Evolutionary conservation across 2,329 filamentous ascomycete species (phyloP).

Genomic region (Pseudopyricularia javanii): DNA sequence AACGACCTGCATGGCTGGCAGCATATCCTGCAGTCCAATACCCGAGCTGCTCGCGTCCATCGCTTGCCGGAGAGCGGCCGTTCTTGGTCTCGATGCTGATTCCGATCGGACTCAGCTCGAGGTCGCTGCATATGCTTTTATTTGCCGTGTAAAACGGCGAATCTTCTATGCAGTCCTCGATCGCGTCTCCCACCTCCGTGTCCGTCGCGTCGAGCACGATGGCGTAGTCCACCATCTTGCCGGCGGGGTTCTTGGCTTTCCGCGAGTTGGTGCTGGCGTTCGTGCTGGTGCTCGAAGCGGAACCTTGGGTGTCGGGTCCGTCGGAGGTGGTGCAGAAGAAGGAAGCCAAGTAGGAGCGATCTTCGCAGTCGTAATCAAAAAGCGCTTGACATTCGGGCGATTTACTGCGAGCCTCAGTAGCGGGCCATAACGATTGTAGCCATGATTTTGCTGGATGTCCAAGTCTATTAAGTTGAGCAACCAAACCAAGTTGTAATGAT

Average conservation of each 20-base stretch:
- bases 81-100: neutral
- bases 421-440: neutral
- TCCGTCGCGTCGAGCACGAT: neutral
- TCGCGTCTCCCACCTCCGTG: neutral
- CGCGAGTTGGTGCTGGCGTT: neutral
- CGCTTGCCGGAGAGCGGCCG: neutral
- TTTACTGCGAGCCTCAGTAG: neutral
- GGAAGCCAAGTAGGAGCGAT: neutral
- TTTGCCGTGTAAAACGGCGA: neutral
- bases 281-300: neutral
- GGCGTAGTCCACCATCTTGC: neutral
- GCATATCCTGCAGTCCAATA: neutral
- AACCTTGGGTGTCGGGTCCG: neutral
- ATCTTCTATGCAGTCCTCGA: neutral
- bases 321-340: neutral
- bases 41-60: neutral
- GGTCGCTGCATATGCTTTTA: neutral
- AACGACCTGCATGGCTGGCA: neutral
- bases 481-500: no score
- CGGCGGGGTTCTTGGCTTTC: neutral
- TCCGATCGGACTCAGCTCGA: neutral
- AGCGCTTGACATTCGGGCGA: neutral
- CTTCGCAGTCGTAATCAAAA: neutral
- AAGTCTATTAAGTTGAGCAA: no score
- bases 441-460: no score